These are phyloP conservation scores for Nitzschia inconspicua DNA, from an alignment of 108 stramenopile species.

Conservation along the genomic window DNA sequence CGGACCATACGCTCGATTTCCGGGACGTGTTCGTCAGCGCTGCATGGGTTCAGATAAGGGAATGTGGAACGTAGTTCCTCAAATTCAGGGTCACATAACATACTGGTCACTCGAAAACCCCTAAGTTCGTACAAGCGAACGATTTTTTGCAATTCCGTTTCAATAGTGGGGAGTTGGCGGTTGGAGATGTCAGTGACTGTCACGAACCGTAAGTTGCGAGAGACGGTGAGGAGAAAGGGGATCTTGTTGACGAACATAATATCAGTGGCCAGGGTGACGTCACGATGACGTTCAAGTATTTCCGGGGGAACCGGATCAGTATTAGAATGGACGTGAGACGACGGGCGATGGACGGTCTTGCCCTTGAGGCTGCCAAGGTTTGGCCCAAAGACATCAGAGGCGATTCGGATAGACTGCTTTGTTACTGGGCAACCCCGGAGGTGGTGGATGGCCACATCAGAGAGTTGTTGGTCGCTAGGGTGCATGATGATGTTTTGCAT, in stretches of 20 bases:
- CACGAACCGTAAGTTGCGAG: conserved; percentile 24
- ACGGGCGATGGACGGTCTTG: too few species aligned
- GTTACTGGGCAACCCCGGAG: too few species aligned
- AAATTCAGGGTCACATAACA: conserved; percentile 35
- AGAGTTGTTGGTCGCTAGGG: too few species aligned
- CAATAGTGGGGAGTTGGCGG: background rate
- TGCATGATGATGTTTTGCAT: too few species aligned
- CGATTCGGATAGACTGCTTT: too few species aligned
- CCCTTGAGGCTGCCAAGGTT: too few species aligned
- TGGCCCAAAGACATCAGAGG: too few species aligned
- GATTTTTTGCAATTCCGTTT: too few species aligned
- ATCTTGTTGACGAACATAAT: conserved; percentile 42
- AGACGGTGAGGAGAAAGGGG: conserved; percentile 35
- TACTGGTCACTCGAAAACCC: conserved; percentile 24
- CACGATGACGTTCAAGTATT: conserved; percentile 14
- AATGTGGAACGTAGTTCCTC: too few species aligned
- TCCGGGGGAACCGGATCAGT: conserved; percentile 15
- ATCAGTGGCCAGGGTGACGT: conserved; percentile 30
- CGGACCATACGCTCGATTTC: conserved; percentile 42
- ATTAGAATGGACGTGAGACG: too few species aligned
- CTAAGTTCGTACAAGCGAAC: conserved; percentile 18
- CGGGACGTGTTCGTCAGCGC: conserved; percentile 43
- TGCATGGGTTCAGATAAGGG: background rate
- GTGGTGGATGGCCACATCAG: too few species aligned
- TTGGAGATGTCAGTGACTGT: conserved; percentile 6